Evolutionary conservation across 1,284 basidiomycete species (phyloP), one percentile per base, ranked within the genome.

Genomic region (Cutaneotrichosporon cavernicola): DNA sequence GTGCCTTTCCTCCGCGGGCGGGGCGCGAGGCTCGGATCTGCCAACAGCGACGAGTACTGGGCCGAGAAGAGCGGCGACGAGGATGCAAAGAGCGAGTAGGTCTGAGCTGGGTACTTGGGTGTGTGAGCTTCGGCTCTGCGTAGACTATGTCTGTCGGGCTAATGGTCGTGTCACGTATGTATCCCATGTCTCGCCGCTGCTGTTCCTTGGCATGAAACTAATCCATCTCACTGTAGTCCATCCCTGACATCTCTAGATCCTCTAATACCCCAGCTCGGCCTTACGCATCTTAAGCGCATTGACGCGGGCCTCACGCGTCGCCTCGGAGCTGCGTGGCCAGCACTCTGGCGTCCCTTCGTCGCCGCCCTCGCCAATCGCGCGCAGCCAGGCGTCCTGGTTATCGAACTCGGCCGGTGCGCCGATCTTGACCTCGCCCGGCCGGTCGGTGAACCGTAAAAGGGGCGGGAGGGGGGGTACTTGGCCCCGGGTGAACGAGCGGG

Each of bases 1-100:
- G 72, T 81, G 3, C 56, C 65, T 10, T 81, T 75, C 67, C 67
- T 81, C 51, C 75, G 79, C 40, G 63, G 67, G 0, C 66, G 70
- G 47, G 80, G 80, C 3, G 80, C 78, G 7, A 72, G 69, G 36
- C 65, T 81, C 57, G 73, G 71, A 2, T 61, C 60, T 21, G 58
- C 59, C 7, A 47, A 8, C 26, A 56, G 53, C 16, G 68, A 69
- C 22, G 71, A 66, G 31, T 70, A 75, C 61, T 77, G 74, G 75
- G 75, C 69, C 5, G 67, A 70, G 9, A 58, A 32, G 9, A 52
- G 64, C 50, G 51, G 58, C 38, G 67, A 64, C 30, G 60, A 56
- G 22, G 50, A 36, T 32, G 13, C 18, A 46, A 67, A 62, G 62
- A 51, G 56, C 46, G 61, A 66, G 50, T 61, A 0, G 40, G 47